Evolutionary conservation across 495 filamentous ascomycete genomes (phyloP), one percentile per base, ranked within the genome.

Genomic region (Chaetomium tenue): DNA sequence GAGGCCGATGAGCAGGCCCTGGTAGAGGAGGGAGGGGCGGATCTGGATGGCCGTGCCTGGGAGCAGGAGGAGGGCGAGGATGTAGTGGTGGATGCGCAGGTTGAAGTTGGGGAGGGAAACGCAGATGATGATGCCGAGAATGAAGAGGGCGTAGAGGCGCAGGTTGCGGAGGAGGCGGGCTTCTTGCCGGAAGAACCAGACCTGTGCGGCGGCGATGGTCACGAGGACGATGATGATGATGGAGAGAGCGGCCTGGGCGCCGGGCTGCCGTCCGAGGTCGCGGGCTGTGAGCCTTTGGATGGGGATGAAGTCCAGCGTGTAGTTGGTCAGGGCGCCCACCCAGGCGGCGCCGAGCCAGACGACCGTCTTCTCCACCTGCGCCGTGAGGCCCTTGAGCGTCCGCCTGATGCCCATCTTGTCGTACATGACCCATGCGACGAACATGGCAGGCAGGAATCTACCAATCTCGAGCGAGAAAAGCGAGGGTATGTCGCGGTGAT

Each of bases 21-120:
- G 92, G 65, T 91, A 96, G 11, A 94, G 73, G 16, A 97, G 74
- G 0, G 86, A 87, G 0, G 89, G 87, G 0, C 93, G 83, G 3
- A 89, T 97, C 61, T 93, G 91, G 56, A 96, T 83, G 48, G 86
- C 85, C 0, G 93, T 96, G 0, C 91, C 91, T 0, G 91, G 92
- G 16, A 96, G 85, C 0, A 98, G 83, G 2, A 86, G 73, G 2
- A 97, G 78, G 13, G 90, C 92, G 16, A 98, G 83, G 67, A 98
- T 89, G 68, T 98, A 98, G 74, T 98, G 94, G 70, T 98, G 94
- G 63, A 98, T 94, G n/a, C 94, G 85, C 50, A 98, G 82, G 58
- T 85, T 88, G 2, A 95, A 86, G 23, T 84, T 83, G 0, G 93
- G 92, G 3, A 96, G 76, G 2, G 82, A 81, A 2, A 92, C 78